Conservation (phyloP, 768 basidiomycete genomes). For the Kwoniella shandongensis region DNA sequence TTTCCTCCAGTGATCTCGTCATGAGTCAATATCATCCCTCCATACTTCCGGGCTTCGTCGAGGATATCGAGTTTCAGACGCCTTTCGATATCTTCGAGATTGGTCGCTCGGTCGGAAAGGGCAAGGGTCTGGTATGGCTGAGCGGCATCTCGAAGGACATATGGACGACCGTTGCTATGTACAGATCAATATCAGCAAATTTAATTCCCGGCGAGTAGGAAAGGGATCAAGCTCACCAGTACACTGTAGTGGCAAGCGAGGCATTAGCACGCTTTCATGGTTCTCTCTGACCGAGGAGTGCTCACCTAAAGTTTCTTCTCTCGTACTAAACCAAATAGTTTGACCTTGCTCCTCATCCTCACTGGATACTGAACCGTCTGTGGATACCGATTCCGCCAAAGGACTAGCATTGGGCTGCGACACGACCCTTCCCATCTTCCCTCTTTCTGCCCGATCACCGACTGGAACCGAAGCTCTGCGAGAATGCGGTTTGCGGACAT, state of each 20-base stretch:
- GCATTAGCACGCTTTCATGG: too few relatives aligned
- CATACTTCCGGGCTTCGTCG: conserved; percentile 76
- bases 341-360: conserved; percentile 34
- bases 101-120: conserved; percentile 88
- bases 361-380: neutral
- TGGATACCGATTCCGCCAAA: neutral
- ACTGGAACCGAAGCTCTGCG: conserved; percentile 19
- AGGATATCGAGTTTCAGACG: conserved; percentile 89
- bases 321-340: conserved; percentile 84
- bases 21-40: conserved; percentile 87
- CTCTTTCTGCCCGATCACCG: neutral
- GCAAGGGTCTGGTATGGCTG: conserved; percentile 75
- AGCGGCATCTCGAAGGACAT: conserved; percentile 83
- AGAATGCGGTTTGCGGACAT: conserved; percentile 4
- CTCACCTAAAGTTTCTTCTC: conserved; percentile 91
- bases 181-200: neutral
- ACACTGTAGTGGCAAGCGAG: conserved; percentile 28
- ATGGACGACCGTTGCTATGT: conserved; percentile 62
- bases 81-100: conserved; percentile 81
- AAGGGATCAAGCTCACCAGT: conserved; percentile 58
- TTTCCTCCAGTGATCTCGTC: conserved; percentile 79
- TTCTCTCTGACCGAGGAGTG: too few relatives aligned
- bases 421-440: neutral
- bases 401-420: conserved; percentile 4
- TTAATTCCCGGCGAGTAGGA: too few relatives aligned